These are phyloP conservation scores for Amanita muscaria DNA, from an alignment of 768 basidiomycete genomes.

Conservation along the genomic window DNA sequence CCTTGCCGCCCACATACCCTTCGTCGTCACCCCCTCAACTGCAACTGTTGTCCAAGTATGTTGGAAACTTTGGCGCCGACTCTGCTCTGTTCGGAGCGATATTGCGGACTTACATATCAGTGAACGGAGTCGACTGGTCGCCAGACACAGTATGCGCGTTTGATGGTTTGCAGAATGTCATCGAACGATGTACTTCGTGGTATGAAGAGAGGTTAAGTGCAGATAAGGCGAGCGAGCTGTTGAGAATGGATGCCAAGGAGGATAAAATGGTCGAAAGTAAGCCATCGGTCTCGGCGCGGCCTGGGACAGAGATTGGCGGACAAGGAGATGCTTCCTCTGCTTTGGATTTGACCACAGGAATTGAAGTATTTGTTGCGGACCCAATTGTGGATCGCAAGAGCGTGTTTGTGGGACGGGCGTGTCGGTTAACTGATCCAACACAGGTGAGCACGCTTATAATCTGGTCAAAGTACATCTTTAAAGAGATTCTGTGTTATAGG, in stretches of 20 bases:
- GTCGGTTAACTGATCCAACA: slow-evolving; percentile 65
- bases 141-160: slow-evolving; percentile 74
- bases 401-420: slow-evolving; percentile 79
- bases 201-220: slow-evolving; percentile 55
- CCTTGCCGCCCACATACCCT: slow-evolving; percentile 57
- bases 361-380: slow-evolving; percentile 64
- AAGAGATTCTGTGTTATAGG: slow-evolving; percentile 34
- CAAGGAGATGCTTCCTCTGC: neutral
- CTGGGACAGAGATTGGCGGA: neutral
- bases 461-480: neutral
- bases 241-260: slow-evolving; percentile 42
- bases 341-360: slow-evolving; percentile 39
- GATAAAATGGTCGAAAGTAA: slow-evolving; percentile 1
- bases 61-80: slow-evolving; percentile 73
- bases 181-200: slow-evolving; percentile 63
- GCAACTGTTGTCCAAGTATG: slow-evolving; percentile 77
- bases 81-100: slow-evolving; percentile 67
- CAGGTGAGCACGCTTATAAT: slow-evolving; percentile 37
- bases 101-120: slow-evolving; percentile 73
- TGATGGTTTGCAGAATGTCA: slow-evolving; percentile 72
- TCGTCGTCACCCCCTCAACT: slow-evolving; percentile 64
- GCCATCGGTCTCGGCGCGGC: neutral
- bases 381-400: slow-evolving; percentile 84
- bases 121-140: slow-evolving; percentile 68
- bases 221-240: slow-evolving; percentile 45